phyloP scores from a whole-genome alignment of 306 rosid genomes.

The Coriaria nepalensis region DNA sequence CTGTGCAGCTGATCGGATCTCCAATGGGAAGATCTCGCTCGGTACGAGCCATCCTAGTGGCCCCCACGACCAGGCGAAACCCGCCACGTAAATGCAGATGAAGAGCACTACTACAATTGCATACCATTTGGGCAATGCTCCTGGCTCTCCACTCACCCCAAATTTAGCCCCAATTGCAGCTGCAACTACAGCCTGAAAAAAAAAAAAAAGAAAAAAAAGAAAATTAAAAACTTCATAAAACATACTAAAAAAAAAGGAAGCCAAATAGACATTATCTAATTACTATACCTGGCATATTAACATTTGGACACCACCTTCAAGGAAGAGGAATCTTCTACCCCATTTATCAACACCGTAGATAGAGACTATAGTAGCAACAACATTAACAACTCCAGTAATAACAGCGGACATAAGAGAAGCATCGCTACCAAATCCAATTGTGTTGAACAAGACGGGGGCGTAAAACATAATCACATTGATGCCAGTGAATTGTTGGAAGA shows the following conservation, averaged over 20 bases:
- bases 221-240: background rate
- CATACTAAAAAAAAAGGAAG: background rate
- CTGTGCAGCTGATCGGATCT: conserved; percentile 86
- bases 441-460: conserved; percentile 63
- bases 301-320: conserved; percentile 80
- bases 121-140: conserved; percentile 70
- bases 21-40: conserved; percentile 84
- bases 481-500: conserved; percentile 81
- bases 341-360: conserved; percentile 79
- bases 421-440: conserved; percentile 54
- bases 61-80: conserved; percentile 99
- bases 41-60: conserved; percentile 96
- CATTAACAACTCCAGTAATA: conserved; percentile 69
- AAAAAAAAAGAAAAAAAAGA: background rate
- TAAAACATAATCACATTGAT: conserved; percentile 92
- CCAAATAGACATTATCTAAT: background rate
- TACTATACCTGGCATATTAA: conserved; percentile 60
- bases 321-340: conserved; percentile 84
- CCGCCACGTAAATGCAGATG: conserved; percentile 80
- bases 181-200: conserved; percentile 38
- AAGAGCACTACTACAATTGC: conserved; percentile 74
- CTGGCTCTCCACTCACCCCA: conserved; percentile 56
- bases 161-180: conserved; percentile 65
- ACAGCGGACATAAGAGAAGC: conserved; percentile 92
- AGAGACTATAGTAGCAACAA: conserved; percentile 51